These are phyloP conservation scores for Trichoderma sp. DNA, from an alignment of 2,329 filamentous ascomycete genomes.

Conservation along the genomic window DNA sequence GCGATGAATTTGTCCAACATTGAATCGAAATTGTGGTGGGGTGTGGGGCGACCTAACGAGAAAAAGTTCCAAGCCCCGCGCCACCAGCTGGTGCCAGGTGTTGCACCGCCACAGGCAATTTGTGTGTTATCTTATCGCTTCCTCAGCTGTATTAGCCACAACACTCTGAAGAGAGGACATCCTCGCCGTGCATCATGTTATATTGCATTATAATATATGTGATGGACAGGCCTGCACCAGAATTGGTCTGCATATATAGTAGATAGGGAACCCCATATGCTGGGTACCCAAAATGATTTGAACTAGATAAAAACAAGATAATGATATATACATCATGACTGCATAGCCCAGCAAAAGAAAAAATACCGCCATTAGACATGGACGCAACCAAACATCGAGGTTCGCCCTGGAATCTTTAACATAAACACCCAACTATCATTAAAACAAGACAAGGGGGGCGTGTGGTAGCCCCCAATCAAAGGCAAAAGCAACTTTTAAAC, in stretches of 20 bases:
- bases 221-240: neutral
- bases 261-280: neutral
- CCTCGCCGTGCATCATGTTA: neutral
- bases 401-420: neutral
- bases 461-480: no score
- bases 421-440: neutral
- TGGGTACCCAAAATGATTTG: neutral
- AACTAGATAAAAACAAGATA: neutral
- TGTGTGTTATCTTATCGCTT: neutral
- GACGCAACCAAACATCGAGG: neutral
- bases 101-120: neutral
- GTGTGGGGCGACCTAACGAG: slow-evolving; percentile 37
- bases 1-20: slow-evolving; percentile 35
- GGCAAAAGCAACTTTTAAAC: neutral
- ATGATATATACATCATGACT: neutral
- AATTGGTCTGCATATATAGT: neutral
- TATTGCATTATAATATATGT: neutral
- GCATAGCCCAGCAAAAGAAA: neutral
- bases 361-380: neutral
- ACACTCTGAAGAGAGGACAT: neutral
- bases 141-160: neutral
- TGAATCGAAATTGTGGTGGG: slow-evolving; percentile 46
- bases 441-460: neutral
- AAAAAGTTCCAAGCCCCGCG: slow-evolving; percentile 24
- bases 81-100: slow-evolving; percentile 11